These are phyloP conservation scores for Rhodotorula sp. DNA, from an alignment of 1,284 basidiomycete species.

Conservation along the genomic window DNA sequence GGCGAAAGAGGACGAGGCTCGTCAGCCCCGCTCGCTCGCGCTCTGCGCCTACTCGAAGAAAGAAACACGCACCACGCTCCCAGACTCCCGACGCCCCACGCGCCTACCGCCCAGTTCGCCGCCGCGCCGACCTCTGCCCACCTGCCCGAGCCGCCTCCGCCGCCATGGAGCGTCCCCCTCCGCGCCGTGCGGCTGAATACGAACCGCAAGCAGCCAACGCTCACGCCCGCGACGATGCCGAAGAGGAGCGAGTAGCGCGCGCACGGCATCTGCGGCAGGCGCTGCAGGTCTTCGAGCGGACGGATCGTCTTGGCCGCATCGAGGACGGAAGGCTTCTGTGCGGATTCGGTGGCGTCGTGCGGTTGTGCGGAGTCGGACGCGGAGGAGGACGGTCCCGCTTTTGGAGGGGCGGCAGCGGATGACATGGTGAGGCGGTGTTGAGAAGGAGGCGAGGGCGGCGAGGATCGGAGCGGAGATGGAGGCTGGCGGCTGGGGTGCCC, in stretches of 20 bases:
- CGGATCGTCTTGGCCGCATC: slow-evolving; percentile 36
- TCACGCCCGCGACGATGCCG: slow-evolving; percentile 40
- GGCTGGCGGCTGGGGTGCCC: too few species aligned
- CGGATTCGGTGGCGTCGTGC: neutral
- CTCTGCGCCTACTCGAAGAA: neutral
- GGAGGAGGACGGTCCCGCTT: too few species aligned
- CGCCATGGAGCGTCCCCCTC: slow-evolving; percentile 18
- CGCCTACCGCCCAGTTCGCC: slow-evolving; percentile 43
- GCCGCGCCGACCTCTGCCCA: slow-evolving; percentile 23
- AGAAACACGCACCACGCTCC: slow-evolving; percentile 36
- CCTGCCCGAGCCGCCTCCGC: neutral
- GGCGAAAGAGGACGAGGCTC: neutral
- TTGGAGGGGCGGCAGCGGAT: too few species aligned
- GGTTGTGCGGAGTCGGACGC: neutral
- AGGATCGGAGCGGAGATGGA: too few species aligned
- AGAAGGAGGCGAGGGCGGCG: too few species aligned
- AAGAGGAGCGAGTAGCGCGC: slow-evolving; percentile 36
- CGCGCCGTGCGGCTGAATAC: slow-evolving; percentile 25
- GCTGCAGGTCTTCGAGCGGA: slow-evolving; percentile 36
- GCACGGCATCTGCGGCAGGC: slow-evolving; percentile 39
- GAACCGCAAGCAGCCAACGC: slow-evolving; percentile 37
- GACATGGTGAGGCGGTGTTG: too few species aligned
- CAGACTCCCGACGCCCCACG: slow-evolving; percentile 36
- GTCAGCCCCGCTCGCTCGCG: neutral
- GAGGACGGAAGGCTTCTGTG: slow-evolving; percentile 18